Evolutionary conservation across 164 flowering plant species (phyloP).

Genomic region (Vitis rotundifolia): DNA sequence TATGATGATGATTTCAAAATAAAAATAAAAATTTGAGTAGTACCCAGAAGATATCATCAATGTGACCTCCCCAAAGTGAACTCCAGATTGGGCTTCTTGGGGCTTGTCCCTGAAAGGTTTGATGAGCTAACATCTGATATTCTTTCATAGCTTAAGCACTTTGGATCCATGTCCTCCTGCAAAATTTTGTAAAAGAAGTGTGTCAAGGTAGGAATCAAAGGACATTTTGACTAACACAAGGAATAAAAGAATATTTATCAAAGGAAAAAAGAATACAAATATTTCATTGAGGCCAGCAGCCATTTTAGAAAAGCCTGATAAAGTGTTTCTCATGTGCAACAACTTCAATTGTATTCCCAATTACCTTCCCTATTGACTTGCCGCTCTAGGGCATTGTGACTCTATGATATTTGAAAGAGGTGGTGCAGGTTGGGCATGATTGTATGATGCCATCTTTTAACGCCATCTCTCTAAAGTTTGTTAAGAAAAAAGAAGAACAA

Average conservation of each 20-base stretch:
- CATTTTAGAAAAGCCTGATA: conserved; percentile 19
- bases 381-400: neutral
- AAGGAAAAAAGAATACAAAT: conserved; percentile 4
- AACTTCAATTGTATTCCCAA: neutral
- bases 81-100: conserved; percentile 82
- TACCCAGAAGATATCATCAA: conserved; percentile 23
- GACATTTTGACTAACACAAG: conserved; percentile 26
- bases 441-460: too few relatives aligned
- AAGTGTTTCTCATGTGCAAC: neutral
- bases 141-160: conserved; percentile 58
- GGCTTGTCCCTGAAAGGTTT: conserved; percentile 49
- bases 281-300: too few relatives aligned
- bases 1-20: conserved; percentile 58
- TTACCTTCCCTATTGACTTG: neutral
- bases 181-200: neutral
- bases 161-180: conserved; percentile 59
- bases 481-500: too few relatives aligned
- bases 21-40: conserved; percentile 22
- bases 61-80: conserved; percentile 84
- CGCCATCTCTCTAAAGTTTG: too few relatives aligned
- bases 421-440: too few relatives aligned
- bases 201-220: conserved; percentile 25
- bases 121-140: conserved; percentile 60
- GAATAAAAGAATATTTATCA: conserved; percentile 24
- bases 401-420: too few relatives aligned